Base-by-base conservation (phyloP, 176 grass and related monocot genomes). In the Elymus sibiricus region DNA sequence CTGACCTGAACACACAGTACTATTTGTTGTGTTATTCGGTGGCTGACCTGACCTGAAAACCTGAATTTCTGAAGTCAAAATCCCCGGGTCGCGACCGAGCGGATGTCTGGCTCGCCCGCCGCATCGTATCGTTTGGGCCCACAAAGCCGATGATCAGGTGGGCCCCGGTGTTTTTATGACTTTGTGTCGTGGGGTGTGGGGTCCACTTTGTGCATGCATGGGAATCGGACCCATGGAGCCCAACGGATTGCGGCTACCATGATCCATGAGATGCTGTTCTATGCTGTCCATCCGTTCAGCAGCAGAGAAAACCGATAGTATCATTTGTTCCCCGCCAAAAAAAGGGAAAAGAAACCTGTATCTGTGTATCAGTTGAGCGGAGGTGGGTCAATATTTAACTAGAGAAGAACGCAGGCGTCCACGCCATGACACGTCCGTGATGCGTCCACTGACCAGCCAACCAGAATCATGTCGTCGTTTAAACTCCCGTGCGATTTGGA, bases 401-500 rank as follows among this genome's bases (percentile, higher is more conserved):
- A 15, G 13, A 31, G 27, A 53, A 19, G 49, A 53, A 53, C 1
- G 6, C 49, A 16, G 49, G 17, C 47, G 47, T 17, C 15, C 5
- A 51, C 47, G 47, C 25, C 61, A 15, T 64, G 47, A 39, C 38
- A n/a, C 55, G 21, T 29, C 9, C 55, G 6, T 39, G 19, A 59
- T 59, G 59, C 25, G 59, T 25, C 59, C 67, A 39, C 34, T 39
- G 67, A 66, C 9, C 67, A 2, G 67, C 34, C 38, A 39, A n/a
- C 34, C 22, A n/a, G 67, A 70, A 70, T 17, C 67, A 19, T 70
- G 19, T 70, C 67, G 67, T 70, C 46, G 46, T 10, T 70, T 38
- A 5, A 67, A 39, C 55, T 10, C 43, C 15, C 25, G n/a, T 78
- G 40, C 42, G 75, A 79, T 74, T 66, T 59, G 24, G 86, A 86